These are phyloP conservation scores for Amaranthus cruentus DNA, from an alignment of 148 eudicot genomes.

Conservation along the genomic window DNA sequence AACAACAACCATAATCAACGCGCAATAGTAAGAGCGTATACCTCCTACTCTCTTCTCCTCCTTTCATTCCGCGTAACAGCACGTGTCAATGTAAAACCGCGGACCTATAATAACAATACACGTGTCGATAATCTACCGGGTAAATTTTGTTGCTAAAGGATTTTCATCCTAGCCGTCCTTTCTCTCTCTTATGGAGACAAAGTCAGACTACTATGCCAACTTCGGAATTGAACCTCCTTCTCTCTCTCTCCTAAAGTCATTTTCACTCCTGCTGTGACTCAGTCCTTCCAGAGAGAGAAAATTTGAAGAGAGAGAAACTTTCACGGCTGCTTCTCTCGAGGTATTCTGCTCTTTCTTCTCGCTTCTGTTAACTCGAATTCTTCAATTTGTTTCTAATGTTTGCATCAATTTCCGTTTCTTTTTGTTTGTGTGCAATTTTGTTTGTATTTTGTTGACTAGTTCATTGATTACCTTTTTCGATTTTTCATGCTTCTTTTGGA, in stretches of 20 bases:
- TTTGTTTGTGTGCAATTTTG: conserved; percentile 13
- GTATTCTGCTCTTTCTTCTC: background rate
- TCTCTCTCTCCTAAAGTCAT: background rate
- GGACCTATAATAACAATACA: conserved; percentile 12
- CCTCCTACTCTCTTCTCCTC: background rate
- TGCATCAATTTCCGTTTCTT: background rate
- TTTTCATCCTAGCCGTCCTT: conserved; percentile 37
- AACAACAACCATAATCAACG: too few species aligned
- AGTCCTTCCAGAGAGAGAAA: background rate
- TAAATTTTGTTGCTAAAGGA: background rate
- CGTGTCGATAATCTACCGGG: conserved; percentile 24
- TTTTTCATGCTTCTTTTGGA: background rate
- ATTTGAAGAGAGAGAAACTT: background rate
- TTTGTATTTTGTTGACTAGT: background rate
- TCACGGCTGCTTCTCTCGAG: background rate
- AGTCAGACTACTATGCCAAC: conserved; percentile 34
- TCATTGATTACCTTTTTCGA: background rate
- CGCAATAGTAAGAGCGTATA: too few species aligned
- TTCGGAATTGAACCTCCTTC: conserved; percentile 12
- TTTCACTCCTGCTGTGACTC: background rate
- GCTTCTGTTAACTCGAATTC: background rate
- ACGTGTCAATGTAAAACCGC: conserved; percentile 27
- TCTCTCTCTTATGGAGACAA: conserved; percentile 11
- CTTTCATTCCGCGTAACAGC: conserved; percentile 37
- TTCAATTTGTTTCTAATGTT: background rate